Conservation (phyloP, 2,329 filamentous ascomycete species). For the Fusarium irregulare region DNA sequence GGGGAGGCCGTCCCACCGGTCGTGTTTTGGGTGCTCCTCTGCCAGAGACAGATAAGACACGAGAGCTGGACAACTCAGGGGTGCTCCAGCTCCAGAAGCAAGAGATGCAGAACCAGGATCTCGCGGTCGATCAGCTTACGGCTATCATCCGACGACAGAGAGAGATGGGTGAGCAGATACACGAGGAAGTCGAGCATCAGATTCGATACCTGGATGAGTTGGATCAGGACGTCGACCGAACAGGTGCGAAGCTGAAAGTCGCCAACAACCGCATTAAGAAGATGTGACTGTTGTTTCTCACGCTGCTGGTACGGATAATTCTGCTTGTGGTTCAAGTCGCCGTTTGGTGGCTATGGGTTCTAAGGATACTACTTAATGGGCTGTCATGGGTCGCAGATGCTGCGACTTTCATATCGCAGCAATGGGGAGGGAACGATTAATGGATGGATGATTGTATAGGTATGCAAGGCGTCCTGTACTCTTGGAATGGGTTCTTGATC, state of each 20-base stretch:
- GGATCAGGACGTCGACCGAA: slow-evolving; percentile 73
- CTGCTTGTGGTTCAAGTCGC: slow-evolving; percentile 46
- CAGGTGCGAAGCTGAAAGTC: slow-evolving; percentile 76
- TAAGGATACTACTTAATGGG: slow-evolving; percentile 34
- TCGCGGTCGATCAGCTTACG: slow-evolving; percentile 75
- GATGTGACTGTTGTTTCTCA: slow-evolving; percentile 60
- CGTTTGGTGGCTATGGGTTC: slow-evolving; percentile 50
- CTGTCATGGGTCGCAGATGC: slow-evolving; percentile 48
- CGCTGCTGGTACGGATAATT: slow-evolving; percentile 43
- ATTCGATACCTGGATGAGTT: slow-evolving; percentile 75
- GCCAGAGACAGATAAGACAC: slow-evolving; percentile 79
- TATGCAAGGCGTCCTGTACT: slow-evolving; percentile 37
- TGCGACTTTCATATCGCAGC: slow-evolving; percentile 43
- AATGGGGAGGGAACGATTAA: slow-evolving; percentile 15
- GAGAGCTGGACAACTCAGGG: slow-evolving; percentile 80
- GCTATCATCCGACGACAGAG: slow-evolving; percentile 78
- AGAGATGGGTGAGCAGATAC: slow-evolving; percentile 81
- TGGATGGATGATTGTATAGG: slow-evolving; percentile 2
- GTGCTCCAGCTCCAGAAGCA: slow-evolving; percentile 79
- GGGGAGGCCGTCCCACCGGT: slow-evolving; percentile 57
- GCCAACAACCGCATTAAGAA: slow-evolving; percentile 79
- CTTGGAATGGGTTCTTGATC: slow-evolving; percentile 16
- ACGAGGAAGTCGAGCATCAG: slow-evolving; percentile 78
- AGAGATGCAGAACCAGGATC: slow-evolving; percentile 80
- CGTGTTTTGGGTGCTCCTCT: slow-evolving; percentile 78